Conservation (phyloP, 768 basidiomycete species). For the Postia placenta region DNA sequence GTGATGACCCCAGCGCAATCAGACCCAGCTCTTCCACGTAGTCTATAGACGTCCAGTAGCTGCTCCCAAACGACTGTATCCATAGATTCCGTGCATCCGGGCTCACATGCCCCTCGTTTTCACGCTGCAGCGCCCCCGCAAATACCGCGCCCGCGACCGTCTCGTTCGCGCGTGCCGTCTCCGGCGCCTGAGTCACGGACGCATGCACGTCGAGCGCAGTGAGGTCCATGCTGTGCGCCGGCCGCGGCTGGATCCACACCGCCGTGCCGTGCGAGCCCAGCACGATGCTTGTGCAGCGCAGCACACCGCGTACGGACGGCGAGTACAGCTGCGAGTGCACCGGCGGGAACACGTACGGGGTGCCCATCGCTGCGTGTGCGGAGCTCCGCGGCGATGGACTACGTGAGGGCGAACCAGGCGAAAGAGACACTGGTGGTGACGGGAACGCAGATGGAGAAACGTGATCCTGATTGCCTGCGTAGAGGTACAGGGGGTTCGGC, state of each 20-base stretch:
- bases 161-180: slow-evolving; percentile 6
- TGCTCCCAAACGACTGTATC: slow-evolving; percentile 17
- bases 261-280: slow-evolving; percentile 54
- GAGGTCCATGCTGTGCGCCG: slow-evolving; percentile 37
- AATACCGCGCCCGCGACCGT: neutral
- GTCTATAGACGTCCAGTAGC: slow-evolving; percentile 52
- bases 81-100: slow-evolving; percentile 24
- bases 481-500: slow-evolving; percentile 27
- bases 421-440: too few species aligned
- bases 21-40: slow-evolving; percentile 54
- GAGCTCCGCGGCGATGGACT: too few species aligned
- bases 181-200: slow-evolving; percentile 12
- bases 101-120: neutral
- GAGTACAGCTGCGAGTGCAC: slow-evolving; percentile 28
- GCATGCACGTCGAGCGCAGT: slow-evolving; percentile 21
- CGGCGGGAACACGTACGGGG: slow-evolving; percentile 47
- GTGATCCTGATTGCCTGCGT: neutral
- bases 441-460: neutral
- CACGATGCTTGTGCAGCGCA: slow-evolving; percentile 48
- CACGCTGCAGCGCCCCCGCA: slow-evolving; percentile 17
- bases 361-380: neutral
- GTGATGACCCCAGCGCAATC: slow-evolving; percentile 45
- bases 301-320: slow-evolving; percentile 39
- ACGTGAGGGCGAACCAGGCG: too few species aligned
- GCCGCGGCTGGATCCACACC: slow-evolving; percentile 53